Evolutionary conservation across 306 rosid genomes (phyloP), one percentile per base, ranked within the genome.

Genomic region (Quercus mongolica): DNA sequence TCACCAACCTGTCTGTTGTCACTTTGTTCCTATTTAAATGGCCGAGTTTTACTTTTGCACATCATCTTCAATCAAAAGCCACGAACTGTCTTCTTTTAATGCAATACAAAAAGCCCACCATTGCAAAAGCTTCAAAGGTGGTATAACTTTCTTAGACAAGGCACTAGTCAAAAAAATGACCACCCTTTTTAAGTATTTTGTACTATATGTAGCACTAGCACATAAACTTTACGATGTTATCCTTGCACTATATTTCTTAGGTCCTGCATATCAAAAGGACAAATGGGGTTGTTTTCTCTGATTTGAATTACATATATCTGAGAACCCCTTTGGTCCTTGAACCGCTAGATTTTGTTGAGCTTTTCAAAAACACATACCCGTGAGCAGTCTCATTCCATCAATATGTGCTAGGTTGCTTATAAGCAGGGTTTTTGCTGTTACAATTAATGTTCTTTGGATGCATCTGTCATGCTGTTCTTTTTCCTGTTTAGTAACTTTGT

Each of bases 51-150:
- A 70, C 83, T 88, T 91, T 85, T 76, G 76, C 76, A 76, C 76
- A 75, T 67, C 77, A 73, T 71, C 74, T 79, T 85, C 83, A 78
- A 83, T 77, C 80, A 88, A 82, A 87, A 65, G 84, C 86, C 88
- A 88, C 84, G 85, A 84, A 84, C 77, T 76, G 83, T 30, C 84
- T 85, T 83, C 92, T 89, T 91, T 94, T 90, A 68, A 94, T 86
- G 98, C 91, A 92, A 78, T 82, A 83, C 82, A 87, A 88, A 94
- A 89, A 87, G 88, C 86, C 52, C 80, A 80, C 89, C 89, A 86
- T 89, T 79, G 85, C 83, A 75, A 89, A 92, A 80, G 84, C 89
- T 85, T 87, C 78, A 87, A 85, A 83, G 80, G 85, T 78, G 85
- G 79, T 74, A 75, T 84, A 80, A 76, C 87, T 82, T 84, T 87